These are phyloP conservation scores for Lactifluus piperatus DNA, from an alignment of 768 basidiomycete species.

Conservation along the genomic window DNA sequence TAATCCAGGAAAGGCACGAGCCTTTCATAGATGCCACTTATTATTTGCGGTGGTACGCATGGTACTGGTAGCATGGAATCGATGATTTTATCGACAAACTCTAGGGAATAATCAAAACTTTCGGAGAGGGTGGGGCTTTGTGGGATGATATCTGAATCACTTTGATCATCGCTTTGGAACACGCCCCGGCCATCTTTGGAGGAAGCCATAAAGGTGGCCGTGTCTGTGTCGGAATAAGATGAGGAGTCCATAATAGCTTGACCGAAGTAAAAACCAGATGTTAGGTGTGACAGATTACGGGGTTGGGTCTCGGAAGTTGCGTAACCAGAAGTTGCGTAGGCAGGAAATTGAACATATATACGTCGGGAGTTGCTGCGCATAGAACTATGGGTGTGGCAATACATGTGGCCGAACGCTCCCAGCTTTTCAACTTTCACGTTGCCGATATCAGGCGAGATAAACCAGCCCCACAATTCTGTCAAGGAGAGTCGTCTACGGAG, in stretches of 20 bases:
- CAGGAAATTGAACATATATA: neutral
- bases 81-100: neutral
- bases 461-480: neutral
- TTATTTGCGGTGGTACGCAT: neutral
- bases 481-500: too few relatives aligned
- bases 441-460: neutral
- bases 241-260: neutral
- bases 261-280: neutral
- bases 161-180: neutral
- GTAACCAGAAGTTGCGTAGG: neutral
- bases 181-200: neutral
- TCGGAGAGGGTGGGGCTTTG: neutral
- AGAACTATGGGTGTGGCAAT: neutral
- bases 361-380: neutral
- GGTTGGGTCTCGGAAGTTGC: neutral
- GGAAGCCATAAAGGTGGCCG: neutral
- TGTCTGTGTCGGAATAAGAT: neutral
- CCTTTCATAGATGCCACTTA: neutral
- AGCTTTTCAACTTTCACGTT: neutral
- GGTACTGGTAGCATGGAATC: neutral
- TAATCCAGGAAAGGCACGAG: neutral
- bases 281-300: neutral
- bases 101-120: neutral
- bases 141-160: neutral
- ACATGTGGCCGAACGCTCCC: neutral